Percentiles rank a stretch among this genome's conserved stretches.
phyloP scores from a whole-genome alignment of 2,329 filamentous ascomycete species.

The Rachicladosporium sp. region DNA sequence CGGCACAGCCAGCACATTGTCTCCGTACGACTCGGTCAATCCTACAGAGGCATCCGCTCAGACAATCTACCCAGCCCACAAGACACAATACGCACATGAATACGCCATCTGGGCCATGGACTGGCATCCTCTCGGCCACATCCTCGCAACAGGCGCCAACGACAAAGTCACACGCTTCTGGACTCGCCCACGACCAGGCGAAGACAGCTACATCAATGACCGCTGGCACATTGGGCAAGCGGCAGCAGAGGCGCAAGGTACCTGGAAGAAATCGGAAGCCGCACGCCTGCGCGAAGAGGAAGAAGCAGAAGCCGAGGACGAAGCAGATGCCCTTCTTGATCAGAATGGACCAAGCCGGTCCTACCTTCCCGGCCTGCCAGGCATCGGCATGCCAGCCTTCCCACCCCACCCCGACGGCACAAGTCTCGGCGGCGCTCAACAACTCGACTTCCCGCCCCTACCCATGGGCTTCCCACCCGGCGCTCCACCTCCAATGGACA shows the following conservation, averaged over 20 bases:
- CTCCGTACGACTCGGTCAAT: constrained; percentile 76
- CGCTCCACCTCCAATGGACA: constrained; percentile 14
- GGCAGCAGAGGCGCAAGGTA: constrained; percentile 88
- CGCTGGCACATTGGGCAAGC: constrained; percentile 91
- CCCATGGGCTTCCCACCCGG: constrained; percentile 14
- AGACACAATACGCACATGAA: constrained; percentile 75
- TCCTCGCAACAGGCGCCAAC: constrained; percentile 89
- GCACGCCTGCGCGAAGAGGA: constrained; percentile 81
- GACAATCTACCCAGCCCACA: constrained; percentile 85
- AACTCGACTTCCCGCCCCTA: constrained; percentile 13
- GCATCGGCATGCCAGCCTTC: constrained; percentile 29
- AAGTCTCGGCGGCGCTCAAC: constrained; percentile 30
- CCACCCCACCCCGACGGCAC: constrained; percentile 27
- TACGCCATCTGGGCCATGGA: constrained; percentile 96
- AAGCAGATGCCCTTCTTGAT: constrained; percentile 82
- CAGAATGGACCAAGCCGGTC: constrained; percentile 64
- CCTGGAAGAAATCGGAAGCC: constrained; percentile 71
- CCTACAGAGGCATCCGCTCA: constrained; percentile 70
- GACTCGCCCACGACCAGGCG: constrained; percentile 80
- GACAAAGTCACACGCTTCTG: constrained; percentile 95
- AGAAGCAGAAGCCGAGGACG: constrained; percentile 85
- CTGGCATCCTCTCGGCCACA: constrained; percentile 94
- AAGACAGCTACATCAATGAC: constrained; percentile 74
- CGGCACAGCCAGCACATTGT: constrained; percentile 57
- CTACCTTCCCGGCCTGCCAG: constrained; percentile 47